Conservation (phyloP, 768 basidiomycete species). For the Tephrocybe rancida region DNA sequence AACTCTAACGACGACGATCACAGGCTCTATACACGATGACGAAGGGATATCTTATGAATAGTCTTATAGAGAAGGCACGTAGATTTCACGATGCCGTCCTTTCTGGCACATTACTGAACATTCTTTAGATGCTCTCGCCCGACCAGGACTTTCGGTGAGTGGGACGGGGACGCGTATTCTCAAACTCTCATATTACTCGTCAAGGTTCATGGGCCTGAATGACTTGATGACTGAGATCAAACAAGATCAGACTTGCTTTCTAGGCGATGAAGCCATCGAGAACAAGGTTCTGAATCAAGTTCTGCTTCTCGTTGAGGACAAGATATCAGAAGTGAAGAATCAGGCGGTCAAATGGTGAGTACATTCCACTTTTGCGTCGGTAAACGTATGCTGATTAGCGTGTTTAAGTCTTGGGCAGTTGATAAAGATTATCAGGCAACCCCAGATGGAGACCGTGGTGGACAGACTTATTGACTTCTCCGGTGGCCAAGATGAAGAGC, state of each 20-base stretch:
- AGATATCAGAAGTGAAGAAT: conserved; percentile 98
- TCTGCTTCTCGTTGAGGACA: conserved; percentile 86
- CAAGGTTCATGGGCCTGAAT: conserved; percentile 96
- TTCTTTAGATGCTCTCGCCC: conserved; percentile 77
- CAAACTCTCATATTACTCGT: conserved; percentile 18
- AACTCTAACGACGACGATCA: neutral
- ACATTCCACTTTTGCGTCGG: neutral
- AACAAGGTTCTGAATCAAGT: conserved; percentile 84
- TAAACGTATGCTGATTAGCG: conserved; percentile 8
- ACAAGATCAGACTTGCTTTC: conserved; percentile 72
- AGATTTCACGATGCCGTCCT: neutral
- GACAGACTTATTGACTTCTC: conserved; percentile 90
- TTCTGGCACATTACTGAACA: conserved; percentile 4
- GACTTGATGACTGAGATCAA: conserved; percentile 91
- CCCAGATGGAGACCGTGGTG: conserved; percentile 83
- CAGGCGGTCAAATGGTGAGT: conserved; percentile 92
- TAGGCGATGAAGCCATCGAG: conserved; percentile 86
- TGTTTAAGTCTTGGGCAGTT: conserved; percentile 77
- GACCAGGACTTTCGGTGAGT: conserved; percentile 88
- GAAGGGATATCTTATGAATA: conserved; percentile 84
- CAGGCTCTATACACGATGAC: conserved; percentile 52
- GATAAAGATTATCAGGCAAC: conserved; percentile 85
- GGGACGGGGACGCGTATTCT: conserved; percentile 23
- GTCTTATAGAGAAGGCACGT: conserved; percentile 76
- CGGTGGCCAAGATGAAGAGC: conserved; percentile 85